Percentiles rank a stretch among this genome's conserved stretches.
Conservation (phyloP, 208 protist genomes). For the Trypanosomatidae sp. region DNA sequence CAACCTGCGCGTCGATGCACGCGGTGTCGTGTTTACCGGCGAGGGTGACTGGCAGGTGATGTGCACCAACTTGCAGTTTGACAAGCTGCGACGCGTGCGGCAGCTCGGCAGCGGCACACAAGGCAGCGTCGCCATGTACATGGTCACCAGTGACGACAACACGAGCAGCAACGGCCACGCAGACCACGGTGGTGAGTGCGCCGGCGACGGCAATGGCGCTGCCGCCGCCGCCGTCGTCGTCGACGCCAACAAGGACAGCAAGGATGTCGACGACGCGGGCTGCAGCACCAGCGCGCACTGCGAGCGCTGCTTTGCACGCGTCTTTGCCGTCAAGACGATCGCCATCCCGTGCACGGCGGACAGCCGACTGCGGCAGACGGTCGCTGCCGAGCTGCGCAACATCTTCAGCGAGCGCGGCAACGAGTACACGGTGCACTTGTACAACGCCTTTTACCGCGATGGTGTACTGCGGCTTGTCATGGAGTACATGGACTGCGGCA, state of each 20-base stretch:
- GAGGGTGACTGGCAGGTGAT: slow-evolving; percentile 62
- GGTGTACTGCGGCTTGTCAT: slow-evolving; percentile 58
- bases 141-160: too few species aligned
- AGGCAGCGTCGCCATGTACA: slow-evolving; percentile 70
- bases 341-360: slow-evolving; percentile 44
- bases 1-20: slow-evolving; percentile 53
- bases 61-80: slow-evolving; percentile 45
- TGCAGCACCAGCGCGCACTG: too few species aligned
- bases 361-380: slow-evolving; percentile 42
- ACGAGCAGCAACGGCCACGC: too few species aligned
- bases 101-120: slow-evolving; percentile 57
- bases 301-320: too few species aligned
- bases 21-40: slow-evolving; percentile 65
- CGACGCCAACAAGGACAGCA: too few species aligned
- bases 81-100: slow-evolving; percentile 22
- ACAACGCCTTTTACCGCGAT: slow-evolving; percentile 77
- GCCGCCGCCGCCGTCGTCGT: too few species aligned
- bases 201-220: slow-evolving; percentile 10
- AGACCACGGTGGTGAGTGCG: too few species aligned
- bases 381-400: slow-evolving; percentile 71
- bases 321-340: slow-evolving; percentile 76
- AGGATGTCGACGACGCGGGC: background rate
- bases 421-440: slow-evolving; percentile 62
- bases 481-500: slow-evolving; percentile 87
- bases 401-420: slow-evolving; percentile 60